These are phyloP conservation scores for Trichophyton mentagrophytes DNA, from an alignment of 2,329 filamentous ascomycete genomes.

Conservation along the genomic window DNA sequence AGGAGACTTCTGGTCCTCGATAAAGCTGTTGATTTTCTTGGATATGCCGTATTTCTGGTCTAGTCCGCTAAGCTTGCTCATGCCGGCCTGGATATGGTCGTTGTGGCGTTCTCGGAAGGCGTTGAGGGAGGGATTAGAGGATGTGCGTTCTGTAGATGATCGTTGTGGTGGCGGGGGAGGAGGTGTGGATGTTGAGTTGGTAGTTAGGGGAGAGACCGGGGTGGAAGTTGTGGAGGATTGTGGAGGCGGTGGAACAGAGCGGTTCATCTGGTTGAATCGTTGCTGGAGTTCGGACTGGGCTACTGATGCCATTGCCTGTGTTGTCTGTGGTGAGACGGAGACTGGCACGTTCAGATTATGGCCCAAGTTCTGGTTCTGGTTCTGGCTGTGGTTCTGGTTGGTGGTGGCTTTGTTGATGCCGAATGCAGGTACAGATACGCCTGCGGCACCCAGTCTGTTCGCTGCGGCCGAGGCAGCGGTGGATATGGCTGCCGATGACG, in stretches of 20 bases:
- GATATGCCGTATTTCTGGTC: constrained; percentile 51
- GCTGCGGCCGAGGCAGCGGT: constrained; percentile 47
- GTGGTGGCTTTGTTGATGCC: constrained; percentile 45
- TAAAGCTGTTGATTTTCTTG: constrained; percentile 37
- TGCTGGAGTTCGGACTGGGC: constrained; percentile 56
- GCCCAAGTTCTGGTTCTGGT: background rate
- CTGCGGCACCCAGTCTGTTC: constrained; percentile 55
- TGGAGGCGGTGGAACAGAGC: constrained; percentile 28
- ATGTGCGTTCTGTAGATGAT: background rate
- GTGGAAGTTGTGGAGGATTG: constrained; percentile 51
- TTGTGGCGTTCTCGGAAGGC: constrained; percentile 55
- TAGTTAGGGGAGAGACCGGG: constrained; percentile 32
- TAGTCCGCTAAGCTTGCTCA: constrained; percentile 43
- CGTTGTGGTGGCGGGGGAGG: background rate
- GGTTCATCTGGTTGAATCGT: constrained; percentile 48
- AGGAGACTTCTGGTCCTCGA: constrained; percentile 29
- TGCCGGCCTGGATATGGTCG: constrained; percentile 51
- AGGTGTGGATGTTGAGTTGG: constrained; percentile 45
- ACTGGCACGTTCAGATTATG: background rate
- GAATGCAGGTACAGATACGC: constrained; percentile 64
- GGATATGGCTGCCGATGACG: too few relatives aligned
- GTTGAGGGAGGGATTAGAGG: background rate
- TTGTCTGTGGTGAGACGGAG: constrained; percentile 15
- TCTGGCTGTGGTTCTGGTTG: background rate
- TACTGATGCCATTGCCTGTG: constrained; percentile 15